phyloP scores from a whole-genome alignment of 148 eudicot species.

The Euryodendron excelsum region DNA sequence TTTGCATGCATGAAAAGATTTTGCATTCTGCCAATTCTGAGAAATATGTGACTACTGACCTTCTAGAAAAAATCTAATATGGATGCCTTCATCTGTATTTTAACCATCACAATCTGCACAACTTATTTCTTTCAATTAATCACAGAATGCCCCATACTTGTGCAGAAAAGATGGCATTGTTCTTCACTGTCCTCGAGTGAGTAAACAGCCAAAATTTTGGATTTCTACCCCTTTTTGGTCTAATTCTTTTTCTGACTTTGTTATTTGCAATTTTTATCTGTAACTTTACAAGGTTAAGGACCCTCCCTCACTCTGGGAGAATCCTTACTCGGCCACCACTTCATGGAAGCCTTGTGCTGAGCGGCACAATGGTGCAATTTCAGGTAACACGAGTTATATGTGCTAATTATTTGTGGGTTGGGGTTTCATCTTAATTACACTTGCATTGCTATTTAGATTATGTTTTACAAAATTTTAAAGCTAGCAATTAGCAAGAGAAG shows the following conservation, averaged over 20 bases:
- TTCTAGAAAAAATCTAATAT: not conserved
- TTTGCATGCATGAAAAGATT: not conserved
- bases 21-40: not conserved
- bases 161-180: conserved; percentile 87
- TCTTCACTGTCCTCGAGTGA: conserved; percentile 86
- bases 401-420: not conserved
- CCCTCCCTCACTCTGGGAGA: conserved; percentile 88
- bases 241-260: not conserved
- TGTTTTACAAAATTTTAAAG: not conserved
- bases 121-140: conserved; percentile 13
- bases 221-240: conserved; percentile 8
- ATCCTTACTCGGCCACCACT: conserved; percentile 87
- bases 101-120: not conserved
- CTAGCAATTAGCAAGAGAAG: conserved; percentile 3
- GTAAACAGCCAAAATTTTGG: conserved; percentile 19
- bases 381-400: conserved; percentile 43
- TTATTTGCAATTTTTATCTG: conserved; percentile 8
- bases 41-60: not conserved
- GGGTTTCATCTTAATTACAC: not conserved
- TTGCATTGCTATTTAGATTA: not conserved
- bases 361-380: conserved; percentile 52
- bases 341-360: conserved; percentile 99
- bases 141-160: conserved; percentile 93
- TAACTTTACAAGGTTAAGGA: conserved; percentile 68
- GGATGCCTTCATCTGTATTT: not conserved